Evolutionary conservation across 2,329 filamentous ascomycete genomes (phyloP).

Genomic region (Monascus ruber): DNA sequence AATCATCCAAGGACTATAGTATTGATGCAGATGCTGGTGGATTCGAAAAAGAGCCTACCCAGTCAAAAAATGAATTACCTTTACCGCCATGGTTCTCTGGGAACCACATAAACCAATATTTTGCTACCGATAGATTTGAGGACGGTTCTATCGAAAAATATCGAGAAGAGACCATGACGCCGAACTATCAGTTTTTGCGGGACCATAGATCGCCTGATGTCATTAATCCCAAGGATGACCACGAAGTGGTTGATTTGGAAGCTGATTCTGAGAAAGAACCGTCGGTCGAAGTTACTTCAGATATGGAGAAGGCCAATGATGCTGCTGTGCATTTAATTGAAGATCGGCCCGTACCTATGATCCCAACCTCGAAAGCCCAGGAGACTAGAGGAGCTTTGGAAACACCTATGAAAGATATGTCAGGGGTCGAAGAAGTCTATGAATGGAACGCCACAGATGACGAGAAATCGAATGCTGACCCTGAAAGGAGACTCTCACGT

Average conservation of each 20-base stretch:
- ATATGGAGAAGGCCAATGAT: slow-evolving; percentile 1
- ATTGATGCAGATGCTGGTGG: slow-evolving; percentile 48
- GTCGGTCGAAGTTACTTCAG: not conserved
- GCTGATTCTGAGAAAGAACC: slow-evolving; percentile 5
- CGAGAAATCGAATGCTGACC: slow-evolving; percentile 5
- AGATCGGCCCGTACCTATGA: not conserved
- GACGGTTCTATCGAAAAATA: slow-evolving; percentile 13
- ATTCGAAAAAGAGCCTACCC: slow-evolving; percentile 45
- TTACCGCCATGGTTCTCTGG: slow-evolving; percentile 38
- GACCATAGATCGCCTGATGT: slow-evolving; percentile 23
- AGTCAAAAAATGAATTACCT: slow-evolving; percentile 21
- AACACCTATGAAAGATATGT: slow-evolving; percentile 3
- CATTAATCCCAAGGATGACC: slow-evolving; percentile 28
- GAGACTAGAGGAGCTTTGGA: not conserved
- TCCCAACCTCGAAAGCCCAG: not conserved
- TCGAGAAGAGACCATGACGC: slow-evolving; percentile 9
- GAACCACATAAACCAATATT: slow-evolving; percentile 20
- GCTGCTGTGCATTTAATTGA: not conserved
- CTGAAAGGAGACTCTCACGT: slow-evolving; percentile 1
- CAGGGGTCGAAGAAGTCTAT: slow-evolving; percentile 10
- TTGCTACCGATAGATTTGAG: slow-evolving; percentile 17
- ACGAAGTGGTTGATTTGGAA: slow-evolving; percentile 22
- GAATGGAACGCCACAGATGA: slow-evolving; percentile 9
- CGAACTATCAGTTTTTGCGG: slow-evolving; percentile 17
- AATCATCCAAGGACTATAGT: slow-evolving; percentile 39